phyloP scores from a whole-genome alignment of 1,284 basidiomycete species.

The Irpex sp. region DNA sequence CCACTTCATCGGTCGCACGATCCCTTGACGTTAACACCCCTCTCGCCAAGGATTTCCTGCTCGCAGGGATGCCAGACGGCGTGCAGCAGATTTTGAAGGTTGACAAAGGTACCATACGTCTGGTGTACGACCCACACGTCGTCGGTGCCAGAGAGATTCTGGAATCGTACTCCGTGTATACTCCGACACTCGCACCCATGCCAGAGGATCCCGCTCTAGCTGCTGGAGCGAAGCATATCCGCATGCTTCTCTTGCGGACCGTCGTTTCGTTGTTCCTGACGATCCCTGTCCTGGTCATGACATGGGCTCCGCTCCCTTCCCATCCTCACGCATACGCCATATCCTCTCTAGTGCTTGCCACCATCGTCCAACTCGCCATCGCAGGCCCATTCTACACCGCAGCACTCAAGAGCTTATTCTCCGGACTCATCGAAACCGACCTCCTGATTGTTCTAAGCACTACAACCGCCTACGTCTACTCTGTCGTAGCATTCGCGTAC shows the following conservation, averaged over 20 bases:
- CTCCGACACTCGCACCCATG: slow-evolving; percentile 22
- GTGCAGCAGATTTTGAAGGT: slow-evolving; percentile 15
- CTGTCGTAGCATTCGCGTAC: slow-evolving; percentile 38
- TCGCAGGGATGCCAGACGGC: slow-evolving; percentile 16
- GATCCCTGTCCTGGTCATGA: slow-evolving; percentile 41
- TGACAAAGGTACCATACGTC: slow-evolving; percentile 18
- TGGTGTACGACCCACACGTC: slow-evolving; percentile 23
- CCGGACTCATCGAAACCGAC: slow-evolving; percentile 39
- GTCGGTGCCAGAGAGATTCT: slow-evolving; percentile 26
- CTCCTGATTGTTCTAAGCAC: slow-evolving; percentile 40
- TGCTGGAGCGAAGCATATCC: slow-evolving; percentile 27
- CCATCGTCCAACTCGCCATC: slow-evolving; percentile 35
- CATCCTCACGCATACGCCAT: slow-evolving; percentile 32
- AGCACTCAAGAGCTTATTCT: slow-evolving; percentile 35
- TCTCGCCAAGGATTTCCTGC: slow-evolving; percentile 17
- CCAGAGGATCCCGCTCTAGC: slow-evolving; percentile 24
- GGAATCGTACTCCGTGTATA: slow-evolving; percentile 19
- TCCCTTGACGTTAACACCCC: slow-evolving; percentile 17
- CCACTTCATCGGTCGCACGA: slow-evolving; percentile 14
- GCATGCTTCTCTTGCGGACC: slow-evolving; percentile 29
- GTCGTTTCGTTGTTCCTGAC: slow-evolving; percentile 30
- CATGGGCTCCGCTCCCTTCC: slow-evolving; percentile 39
- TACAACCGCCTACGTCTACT: slow-evolving; percentile 40
- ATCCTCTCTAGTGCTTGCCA: slow-evolving; percentile 36
- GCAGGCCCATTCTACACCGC: slow-evolving; percentile 36